Evolutionary conservation across 2,329 filamentous ascomycete species (phyloP), one percentile per base, ranked within the genome.

Genomic region (Cytospora schulzeri): DNA sequence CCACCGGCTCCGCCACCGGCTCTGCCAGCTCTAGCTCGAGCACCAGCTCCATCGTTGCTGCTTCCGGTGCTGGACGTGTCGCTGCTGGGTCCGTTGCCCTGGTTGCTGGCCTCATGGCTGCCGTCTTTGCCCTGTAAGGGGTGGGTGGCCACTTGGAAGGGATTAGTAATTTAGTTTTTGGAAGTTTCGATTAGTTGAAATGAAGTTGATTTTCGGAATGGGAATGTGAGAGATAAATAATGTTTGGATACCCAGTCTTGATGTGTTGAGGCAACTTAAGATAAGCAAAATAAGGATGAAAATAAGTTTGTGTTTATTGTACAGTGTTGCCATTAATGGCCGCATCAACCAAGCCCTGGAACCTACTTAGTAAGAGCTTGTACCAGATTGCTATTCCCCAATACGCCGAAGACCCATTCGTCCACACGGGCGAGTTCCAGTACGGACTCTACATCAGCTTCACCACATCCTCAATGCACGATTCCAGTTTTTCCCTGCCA

Each of bases 101-200:
- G 29, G 57, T 79, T 61, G 78, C 72, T 69, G 78, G 76, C 69
- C 69, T 81, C 31, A 75, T 76, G 67, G 73, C 78, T 68, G 79
- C 79, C 68, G 69, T 76, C 67, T 68, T 82, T 31, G 65, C 62
- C 24, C 54, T 66, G 58, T 66, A 66, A 57, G 33, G 12, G 15
- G 28, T 35, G n/a, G 7, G 24, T 17, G 26, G 14, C n/a, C n/a
- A n/a, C n/a, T n/a, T n/a, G 7, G 29, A 22, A n/a, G 50, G n/a
- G 41, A 28, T 48, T 4, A 3, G n/a, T 14, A 19, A 48, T n/a
- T 24, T 48, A 9, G 12, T 48, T 11, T 12, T n/a, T n/a, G n/a
- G 12, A 48, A n/a, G n/a, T n/a, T n/a, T n/a, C n/a, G n/a, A n/a
- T 48, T 4, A 3, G n/a, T 14, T 48, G 45, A 9, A 11, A 48